A percentile compares a stretch with the other conserved stretches of the same genome.
phyloP scores from a whole-genome alignment of 1,284 basidiomycete genomes.

The Boletus subluridellus region DNA sequence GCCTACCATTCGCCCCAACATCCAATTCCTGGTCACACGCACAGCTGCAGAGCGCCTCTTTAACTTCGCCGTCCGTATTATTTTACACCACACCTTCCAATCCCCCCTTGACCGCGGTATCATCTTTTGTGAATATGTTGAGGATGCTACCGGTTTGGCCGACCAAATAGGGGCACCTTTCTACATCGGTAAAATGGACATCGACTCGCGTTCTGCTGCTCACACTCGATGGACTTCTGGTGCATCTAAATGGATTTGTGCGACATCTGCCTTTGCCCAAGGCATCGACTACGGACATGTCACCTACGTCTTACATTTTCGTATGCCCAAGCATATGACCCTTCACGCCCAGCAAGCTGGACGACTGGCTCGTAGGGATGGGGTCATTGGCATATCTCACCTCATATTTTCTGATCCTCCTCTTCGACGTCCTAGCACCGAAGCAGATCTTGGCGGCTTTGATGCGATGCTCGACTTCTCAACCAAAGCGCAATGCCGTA shows the following conservation, averaged over 20 bases:
- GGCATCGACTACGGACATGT: constrained; percentile 7
- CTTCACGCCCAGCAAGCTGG: constrained; percentile 5
- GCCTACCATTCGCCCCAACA: background rate
- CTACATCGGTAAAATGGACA: background rate
- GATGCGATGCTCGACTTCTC: background rate
- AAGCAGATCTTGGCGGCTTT: background rate
- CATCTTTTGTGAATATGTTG: background rate
- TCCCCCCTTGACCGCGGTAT: background rate
- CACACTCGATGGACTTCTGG: background rate
- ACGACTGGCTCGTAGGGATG: background rate
- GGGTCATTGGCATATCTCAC: background rate
- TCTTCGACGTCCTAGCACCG: background rate
- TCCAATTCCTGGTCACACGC: background rate
- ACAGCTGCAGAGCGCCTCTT: no score
- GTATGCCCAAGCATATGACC: constrained; percentile 6
- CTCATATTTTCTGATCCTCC: background rate
- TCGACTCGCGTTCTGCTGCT: background rate
- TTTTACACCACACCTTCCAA: background rate
- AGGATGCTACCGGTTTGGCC: accelerated
- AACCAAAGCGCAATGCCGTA: background rate
- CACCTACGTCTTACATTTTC: constrained; percentile 3
- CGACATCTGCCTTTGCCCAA: background rate
- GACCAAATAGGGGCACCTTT: background rate
- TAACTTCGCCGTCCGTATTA: background rate
- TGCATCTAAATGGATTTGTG: background rate